Conservation (phyloP, 306 rosid species). For the Trifolium pratense region DNA sequence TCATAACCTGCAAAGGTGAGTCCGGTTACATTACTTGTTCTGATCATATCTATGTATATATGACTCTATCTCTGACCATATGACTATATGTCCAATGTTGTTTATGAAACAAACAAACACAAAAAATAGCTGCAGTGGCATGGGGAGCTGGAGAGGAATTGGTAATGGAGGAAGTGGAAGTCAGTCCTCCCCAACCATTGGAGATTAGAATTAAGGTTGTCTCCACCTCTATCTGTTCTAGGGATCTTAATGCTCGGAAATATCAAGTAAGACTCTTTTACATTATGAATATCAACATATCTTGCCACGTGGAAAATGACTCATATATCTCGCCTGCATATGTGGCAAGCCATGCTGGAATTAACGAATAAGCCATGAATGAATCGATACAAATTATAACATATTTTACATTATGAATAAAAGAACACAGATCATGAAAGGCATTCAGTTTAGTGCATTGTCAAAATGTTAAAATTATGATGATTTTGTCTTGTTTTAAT, state of each 20-base stretch:
- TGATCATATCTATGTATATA: background rate
- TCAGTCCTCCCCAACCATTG: conserved; percentile 75
- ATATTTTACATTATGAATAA: too few relatives aligned
- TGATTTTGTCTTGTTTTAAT: conserved; percentile 37
- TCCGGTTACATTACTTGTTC: background rate
- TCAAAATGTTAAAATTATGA: conserved; percentile 25
- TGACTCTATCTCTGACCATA: too few relatives aligned
- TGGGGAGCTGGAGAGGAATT: conserved; percentile 83
- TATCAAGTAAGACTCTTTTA: conserved; percentile 59
- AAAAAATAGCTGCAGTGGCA: conserved; percentile 80
- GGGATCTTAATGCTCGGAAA: conserved; percentile 88
- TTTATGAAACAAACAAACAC: background rate
- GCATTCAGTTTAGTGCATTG: conserved; percentile 48
- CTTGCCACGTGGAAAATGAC: too few relatives aligned
- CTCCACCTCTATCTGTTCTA: conserved; percentile 91
- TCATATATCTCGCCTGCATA: too few relatives aligned
- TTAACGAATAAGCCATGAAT: too few relatives aligned
- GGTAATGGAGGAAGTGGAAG: conserved; percentile 78
- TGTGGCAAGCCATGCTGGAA: too few relatives aligned
- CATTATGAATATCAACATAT: too few relatives aligned
- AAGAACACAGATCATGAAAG: too few relatives aligned
- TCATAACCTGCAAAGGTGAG: conserved; percentile 87
- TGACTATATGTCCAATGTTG: background rate
- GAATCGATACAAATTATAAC: too few relatives aligned
- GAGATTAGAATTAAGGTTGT: conserved; percentile 85